These are phyloP conservation scores for Favolaschia claudopus DNA, from an alignment of 768 basidiomycete species.

Conservation along the genomic window DNA sequence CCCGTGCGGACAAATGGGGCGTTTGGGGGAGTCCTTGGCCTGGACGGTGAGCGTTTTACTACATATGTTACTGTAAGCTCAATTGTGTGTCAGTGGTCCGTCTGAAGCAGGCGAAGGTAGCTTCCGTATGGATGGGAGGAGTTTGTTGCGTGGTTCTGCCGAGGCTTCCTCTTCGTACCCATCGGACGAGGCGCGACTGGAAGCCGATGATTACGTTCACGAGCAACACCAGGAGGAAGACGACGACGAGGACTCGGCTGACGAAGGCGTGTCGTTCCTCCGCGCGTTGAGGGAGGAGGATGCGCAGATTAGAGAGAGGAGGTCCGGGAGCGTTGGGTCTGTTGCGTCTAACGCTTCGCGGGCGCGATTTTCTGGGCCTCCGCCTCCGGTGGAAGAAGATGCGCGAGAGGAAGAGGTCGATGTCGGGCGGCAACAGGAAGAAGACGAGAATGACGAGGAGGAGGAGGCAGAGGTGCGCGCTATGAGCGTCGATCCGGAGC, in stretches of 20 bases:
- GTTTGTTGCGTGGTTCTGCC: background rate
- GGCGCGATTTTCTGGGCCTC: no score
- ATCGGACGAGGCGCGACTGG: no score
- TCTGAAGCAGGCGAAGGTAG: conserved; percentile 8
- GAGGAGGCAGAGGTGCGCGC: conserved; percentile 39
- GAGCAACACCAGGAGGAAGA: conserved; percentile 1
- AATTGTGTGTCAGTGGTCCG: no score
- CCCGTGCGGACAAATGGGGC: conserved; percentile 54
- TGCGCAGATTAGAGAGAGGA: conserved; percentile 25
- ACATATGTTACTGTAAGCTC: no score
- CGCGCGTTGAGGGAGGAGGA: conserved; percentile 26
- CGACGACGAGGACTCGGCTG: conserved; percentile 12
- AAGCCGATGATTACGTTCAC: no score
- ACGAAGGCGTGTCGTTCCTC: conserved; percentile 20
- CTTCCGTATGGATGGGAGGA: conserved; percentile 25
- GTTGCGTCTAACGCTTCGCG: no score
- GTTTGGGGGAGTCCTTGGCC: conserved; percentile 37
- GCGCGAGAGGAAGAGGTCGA: conserved; percentile 26
- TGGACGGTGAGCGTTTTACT: no score
- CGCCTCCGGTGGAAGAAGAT: no score
- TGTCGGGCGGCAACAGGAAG: conserved; percentile 17
- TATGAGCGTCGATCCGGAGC: conserved; percentile 31
- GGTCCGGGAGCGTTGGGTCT: no score
- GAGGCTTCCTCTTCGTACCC: no score
- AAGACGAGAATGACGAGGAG: conserved; percentile 29